These are phyloP conservation scores for Citrullus colocynthis DNA, from an alignment of 306 rosid species.

Conservation along the genomic window DNA sequence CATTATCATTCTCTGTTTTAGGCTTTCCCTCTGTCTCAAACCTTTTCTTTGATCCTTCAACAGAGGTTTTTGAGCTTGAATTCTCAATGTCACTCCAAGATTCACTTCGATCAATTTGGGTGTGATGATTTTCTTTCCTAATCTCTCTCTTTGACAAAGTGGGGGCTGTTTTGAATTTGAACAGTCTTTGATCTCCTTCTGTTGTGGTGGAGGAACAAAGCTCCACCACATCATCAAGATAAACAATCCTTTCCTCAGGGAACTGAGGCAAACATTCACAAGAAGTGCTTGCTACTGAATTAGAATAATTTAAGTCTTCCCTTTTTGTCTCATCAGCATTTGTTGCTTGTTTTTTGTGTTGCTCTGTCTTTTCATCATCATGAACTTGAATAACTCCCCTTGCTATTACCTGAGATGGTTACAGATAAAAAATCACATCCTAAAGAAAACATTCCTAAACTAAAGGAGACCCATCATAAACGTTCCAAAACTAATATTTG, in stretches of 20 bases:
- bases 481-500: no score
- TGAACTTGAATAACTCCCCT: conserved; percentile 10
- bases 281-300: conserved; percentile 11
- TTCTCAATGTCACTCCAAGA: conserved; percentile 18
- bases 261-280: conserved; percentile 18
- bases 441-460: no score
- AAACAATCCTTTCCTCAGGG: conserved; percentile 20
- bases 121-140: neutral
- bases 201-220: conserved; percentile 18
- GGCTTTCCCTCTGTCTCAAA: conserved; percentile 21
- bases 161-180: conserved; percentile 32
- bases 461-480: no score
- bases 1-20: no score
- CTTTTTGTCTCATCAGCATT: conserved; percentile 19
- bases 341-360: conserved; percentile 15
- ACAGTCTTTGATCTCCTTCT: conserved; percentile 36
- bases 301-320: conserved; percentile 2
- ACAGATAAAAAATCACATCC: no score
- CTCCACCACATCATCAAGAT: conserved; percentile 46
- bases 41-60: conserved; percentile 42
- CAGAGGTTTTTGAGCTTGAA: conserved; percentile 18
- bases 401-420: conserved; percentile 20
- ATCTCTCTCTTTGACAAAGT: conserved; percentile 7
- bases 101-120: conserved; percentile 9
- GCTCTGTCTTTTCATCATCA: conserved; percentile 6